A percentile compares a stretch with the other conserved stretches of the same genome.
Evolutionary conservation across 2,329 filamentous ascomycete species (phyloP).

Genomic region (Polychaeton citri): DNA sequence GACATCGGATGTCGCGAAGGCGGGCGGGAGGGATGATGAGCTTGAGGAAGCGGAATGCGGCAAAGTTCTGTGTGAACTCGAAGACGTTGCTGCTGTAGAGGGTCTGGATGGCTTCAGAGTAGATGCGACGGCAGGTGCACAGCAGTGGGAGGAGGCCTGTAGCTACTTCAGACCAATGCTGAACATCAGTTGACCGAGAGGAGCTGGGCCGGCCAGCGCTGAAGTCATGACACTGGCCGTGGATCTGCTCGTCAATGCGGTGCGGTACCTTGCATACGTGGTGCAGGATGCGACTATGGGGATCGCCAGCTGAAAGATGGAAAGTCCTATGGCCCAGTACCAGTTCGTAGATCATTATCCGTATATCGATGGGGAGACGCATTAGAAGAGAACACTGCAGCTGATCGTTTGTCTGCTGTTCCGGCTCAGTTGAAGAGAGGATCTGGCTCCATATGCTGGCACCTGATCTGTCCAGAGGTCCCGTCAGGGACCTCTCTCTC

Average conservation of each 20-base stretch:
- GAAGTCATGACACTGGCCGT: conserved; percentile 13
- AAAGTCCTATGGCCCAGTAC: conserved; percentile 16
- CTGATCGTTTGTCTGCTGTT: conserved; percentile 14
- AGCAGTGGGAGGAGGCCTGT: conserved; percentile 16
- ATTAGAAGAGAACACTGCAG: conserved; percentile 11
- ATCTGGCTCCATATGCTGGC: conserved; percentile 14
- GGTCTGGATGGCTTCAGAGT: conserved; percentile 17
- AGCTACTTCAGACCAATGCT: conserved; percentile 2
- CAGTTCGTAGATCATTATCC: conserved; percentile 21
- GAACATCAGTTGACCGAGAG: conserved; percentile 8
- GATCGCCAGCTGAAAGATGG: conserved; percentile 13
- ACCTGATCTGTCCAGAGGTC: conserved; percentile 11
- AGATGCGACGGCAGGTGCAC: conserved; percentile 17
- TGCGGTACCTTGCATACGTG: conserved; percentile 14
- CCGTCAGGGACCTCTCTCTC: conserved; percentile 15
- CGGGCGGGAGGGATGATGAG: conserved; percentile 16
- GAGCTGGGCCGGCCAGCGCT: conserved; percentile 7
- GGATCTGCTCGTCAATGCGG: conserved; percentile 8
- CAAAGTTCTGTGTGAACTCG: conserved; percentile 19
- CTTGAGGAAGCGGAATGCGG: conserved; percentile 18
- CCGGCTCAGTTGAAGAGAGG: conserved; percentile 9
- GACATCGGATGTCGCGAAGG: conserved; percentile 13
- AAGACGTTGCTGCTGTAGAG: conserved; percentile 21
- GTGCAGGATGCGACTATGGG: conserved; percentile 14
- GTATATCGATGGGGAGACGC: conserved; percentile 18